A percentile compares a stretch with the other conserved stretches of the same genome.
Evolutionary conservation across 1,284 basidiomycete species (phyloP).

Genomic region (Austroboletus novae-zelandiae): DNA sequence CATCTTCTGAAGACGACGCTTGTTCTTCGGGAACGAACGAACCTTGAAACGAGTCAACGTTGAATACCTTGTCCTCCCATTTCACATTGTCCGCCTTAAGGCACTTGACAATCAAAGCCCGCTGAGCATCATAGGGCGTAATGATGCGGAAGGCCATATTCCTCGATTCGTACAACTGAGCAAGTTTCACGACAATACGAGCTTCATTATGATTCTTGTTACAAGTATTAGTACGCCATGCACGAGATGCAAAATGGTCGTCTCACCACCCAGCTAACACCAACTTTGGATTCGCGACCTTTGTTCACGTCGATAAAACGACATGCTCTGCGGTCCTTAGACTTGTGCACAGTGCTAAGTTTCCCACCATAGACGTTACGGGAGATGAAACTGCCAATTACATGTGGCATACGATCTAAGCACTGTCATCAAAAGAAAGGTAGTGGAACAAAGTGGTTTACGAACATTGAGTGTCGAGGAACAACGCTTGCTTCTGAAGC

Average conservation of each 20-base stretch:
- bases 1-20: constrained; percentile 20
- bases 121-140: constrained; percentile 60
- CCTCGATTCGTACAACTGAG: constrained; percentile 5
- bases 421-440: background rate
- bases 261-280: constrained; percentile 30
- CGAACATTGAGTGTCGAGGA: constrained; percentile 47
- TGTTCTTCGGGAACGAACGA: constrained; percentile 18
- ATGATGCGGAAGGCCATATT: constrained; percentile 25
- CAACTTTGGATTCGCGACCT: constrained; percentile 21
- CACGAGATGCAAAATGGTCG: background rate
- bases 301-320: constrained; percentile 29
- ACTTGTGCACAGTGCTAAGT: constrained; percentile 23
- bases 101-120: constrained; percentile 45
- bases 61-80: constrained; percentile 59
- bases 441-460: background rate
- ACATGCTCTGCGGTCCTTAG: constrained; percentile 10
- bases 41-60: constrained; percentile 64
- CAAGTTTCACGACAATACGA: constrained; percentile 22
- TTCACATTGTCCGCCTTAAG: constrained; percentile 43
- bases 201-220: constrained; percentile 27
- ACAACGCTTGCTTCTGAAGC: constrained; percentile 31
- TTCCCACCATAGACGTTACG: constrained; percentile 38
- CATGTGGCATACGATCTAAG: constrained; percentile 50
- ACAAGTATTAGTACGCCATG: background rate
- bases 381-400: constrained; percentile 50